phyloP scores from a whole-genome alignment of 495 filamentous ascomycete genomes.

The Staphylotrichum tortipilum region DNA sequence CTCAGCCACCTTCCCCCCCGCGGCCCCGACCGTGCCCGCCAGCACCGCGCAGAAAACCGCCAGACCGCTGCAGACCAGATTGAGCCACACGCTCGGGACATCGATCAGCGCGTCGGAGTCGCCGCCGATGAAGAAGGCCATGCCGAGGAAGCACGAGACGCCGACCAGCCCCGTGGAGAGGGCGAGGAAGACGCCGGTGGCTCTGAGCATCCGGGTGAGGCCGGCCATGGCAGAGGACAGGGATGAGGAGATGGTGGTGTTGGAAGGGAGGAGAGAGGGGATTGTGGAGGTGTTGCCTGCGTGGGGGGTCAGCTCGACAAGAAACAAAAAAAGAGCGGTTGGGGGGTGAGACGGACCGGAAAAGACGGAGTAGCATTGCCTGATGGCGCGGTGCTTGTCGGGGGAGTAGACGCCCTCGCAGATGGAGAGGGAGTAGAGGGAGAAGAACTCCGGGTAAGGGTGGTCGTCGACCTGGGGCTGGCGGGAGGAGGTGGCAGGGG shows the following conservation, averaged over 20 bases:
- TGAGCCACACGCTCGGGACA: slow-evolving; percentile 6
- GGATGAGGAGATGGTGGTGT: slow-evolving; percentile 24
- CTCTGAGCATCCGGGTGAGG: slow-evolving; percentile 39
- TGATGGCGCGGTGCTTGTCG: neutral
- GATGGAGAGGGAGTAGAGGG: slow-evolving; percentile 58
- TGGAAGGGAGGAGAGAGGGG: slow-evolving; percentile 42
- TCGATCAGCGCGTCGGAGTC: slow-evolving; percentile 48
- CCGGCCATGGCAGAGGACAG: slow-evolving; percentile 23
- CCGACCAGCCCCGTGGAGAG: too few species aligned
- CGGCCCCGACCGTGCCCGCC: slow-evolving; percentile 17
- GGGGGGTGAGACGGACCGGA: neutral
- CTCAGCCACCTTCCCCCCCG: slow-evolving; percentile 23
- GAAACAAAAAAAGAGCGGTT: neutral
- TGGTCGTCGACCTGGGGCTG: slow-evolving; percentile 37
- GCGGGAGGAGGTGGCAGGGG: slow-evolving; percentile 6
- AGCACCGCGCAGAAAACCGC: slow-evolving; percentile 15
- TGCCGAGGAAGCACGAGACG: too few species aligned
- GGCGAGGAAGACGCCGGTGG: slow-evolving; percentile 57
- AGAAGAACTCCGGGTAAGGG: slow-evolving; percentile 66
- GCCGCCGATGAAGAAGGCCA: slow-evolving; percentile 54
- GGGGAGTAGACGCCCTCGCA: slow-evolving; percentile 52
- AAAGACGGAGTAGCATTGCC: slow-evolving; percentile 42
- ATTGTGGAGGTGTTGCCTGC: slow-evolving; percentile 46
- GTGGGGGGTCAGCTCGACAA: slow-evolving; percentile 1
- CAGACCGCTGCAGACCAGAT: slow-evolving; percentile 20